These are phyloP conservation scores for Dryas integrifolia DNA, from an alignment of 331 rosid species.

Conservation along the genomic window DNA sequence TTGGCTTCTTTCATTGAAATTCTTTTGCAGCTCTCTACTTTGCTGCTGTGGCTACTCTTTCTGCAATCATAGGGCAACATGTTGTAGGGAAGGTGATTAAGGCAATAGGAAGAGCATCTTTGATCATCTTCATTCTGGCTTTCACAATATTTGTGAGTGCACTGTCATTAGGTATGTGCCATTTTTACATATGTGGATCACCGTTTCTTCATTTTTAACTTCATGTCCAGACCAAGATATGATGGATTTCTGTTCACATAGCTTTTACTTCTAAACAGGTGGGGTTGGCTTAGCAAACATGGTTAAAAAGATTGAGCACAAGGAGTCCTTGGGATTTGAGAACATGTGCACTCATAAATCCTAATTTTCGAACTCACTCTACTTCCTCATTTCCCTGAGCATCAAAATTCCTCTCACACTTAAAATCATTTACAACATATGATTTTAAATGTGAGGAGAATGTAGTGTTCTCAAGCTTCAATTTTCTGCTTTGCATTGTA, in stretches of 20 bases:
- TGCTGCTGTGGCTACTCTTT: conserved; percentile 17
- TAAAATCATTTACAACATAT: neutral
- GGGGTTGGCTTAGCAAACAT: conserved; percentile 39
- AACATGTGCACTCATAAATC: conserved; percentile 19
- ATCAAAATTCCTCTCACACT: neutral
- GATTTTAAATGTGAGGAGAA: neutral
- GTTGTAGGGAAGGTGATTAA: conserved; percentile 24
- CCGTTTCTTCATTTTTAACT: neutral
- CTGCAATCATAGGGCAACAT: conserved; percentile 39
- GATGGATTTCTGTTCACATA: neutral
- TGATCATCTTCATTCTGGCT: conserved; percentile 41
- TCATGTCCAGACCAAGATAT: neutral
- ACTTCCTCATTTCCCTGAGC: neutral
- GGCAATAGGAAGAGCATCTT: conserved; percentile 39
- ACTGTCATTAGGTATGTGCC: conserved; percentile 29
- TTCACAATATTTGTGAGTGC: conserved; percentile 37
- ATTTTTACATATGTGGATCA: neutral
- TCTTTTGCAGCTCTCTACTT: conserved; percentile 39
- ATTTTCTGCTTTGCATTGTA: neutral
- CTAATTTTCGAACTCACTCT: neutral
- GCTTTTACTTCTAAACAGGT: conserved; percentile 23
- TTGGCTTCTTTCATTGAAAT: neutral
- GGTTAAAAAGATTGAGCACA: conserved; percentile 30
- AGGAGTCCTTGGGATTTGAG: conserved; percentile 34
- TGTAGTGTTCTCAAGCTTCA: neutral